These are phyloP conservation scores for Filobasidium floriforme DNA, from an alignment of 768 basidiomycete genomes.

Conservation along the genomic window DNA sequence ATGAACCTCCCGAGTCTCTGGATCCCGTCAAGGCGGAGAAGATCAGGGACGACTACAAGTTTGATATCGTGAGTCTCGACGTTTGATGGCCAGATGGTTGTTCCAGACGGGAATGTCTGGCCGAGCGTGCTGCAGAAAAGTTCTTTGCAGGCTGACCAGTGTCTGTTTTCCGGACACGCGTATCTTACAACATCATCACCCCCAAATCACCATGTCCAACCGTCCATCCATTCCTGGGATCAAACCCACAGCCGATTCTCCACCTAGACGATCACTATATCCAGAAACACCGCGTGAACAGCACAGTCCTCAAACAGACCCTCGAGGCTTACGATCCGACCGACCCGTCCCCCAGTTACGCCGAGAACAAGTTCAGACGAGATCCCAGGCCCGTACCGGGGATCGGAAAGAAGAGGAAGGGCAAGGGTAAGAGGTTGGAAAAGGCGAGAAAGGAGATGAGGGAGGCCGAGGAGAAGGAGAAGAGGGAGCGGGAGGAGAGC, in stretches of 20 bases:
- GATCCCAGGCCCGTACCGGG: not conserved
- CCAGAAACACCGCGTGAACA: constrained; percentile 41
- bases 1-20: constrained; percentile 32
- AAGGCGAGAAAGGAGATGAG: not conserved
- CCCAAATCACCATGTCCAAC: not conserved
- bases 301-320: constrained; percentile 24
- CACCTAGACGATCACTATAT: constrained; percentile 36
- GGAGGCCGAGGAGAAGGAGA: not conserved
- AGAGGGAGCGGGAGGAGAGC: not conserved
- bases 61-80: constrained; percentile 39
- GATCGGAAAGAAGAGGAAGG: not conserved
- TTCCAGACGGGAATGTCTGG: not conserved
- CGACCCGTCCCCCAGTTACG: constrained; percentile 14
- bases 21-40: constrained; percentile 34
- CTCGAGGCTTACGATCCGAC: constrained; percentile 31
- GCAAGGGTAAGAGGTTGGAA: not conserved
- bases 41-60: constrained; percentile 39
- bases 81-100: not conserved
- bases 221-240: not conserved
- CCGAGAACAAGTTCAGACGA: constrained; percentile 10
- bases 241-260: constrained; percentile 35
- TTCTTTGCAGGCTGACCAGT: not conserved
- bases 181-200: not conserved
- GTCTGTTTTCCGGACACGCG: not conserved
- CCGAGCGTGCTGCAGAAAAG: no score